Conservation (phyloP, 2,329 filamentous ascomycete species). For the Plectosphaerella plurivora region DNA sequence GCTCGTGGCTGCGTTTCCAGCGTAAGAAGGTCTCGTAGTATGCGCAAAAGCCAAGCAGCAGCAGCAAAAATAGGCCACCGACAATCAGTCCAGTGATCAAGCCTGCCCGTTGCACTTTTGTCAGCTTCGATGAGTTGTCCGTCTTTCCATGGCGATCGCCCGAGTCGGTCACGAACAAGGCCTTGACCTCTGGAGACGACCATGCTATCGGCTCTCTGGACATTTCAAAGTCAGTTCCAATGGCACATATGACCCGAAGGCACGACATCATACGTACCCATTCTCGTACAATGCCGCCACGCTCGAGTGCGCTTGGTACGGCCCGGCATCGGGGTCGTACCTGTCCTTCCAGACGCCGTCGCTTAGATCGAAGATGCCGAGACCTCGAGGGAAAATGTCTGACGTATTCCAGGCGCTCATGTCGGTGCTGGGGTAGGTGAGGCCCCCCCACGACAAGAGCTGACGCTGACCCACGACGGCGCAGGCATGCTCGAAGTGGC, state of each 20-base stretch:
- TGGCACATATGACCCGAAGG: fast-evolving
- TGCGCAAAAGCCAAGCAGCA: no score
- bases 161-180: background rate
- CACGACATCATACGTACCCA: background rate
- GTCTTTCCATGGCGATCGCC: background rate
- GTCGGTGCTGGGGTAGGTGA: background rate
- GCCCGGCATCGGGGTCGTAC: conserved; percentile 5
- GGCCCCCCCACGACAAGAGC: conserved; percentile 8
- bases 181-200: conserved; percentile 4
- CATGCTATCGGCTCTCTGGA: conserved; percentile 1
- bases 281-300: conserved; percentile 7
- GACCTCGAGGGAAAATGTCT: conserved; percentile 7
- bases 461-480: conserved; percentile 8
- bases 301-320: conserved; percentile 2
- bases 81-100: no score
- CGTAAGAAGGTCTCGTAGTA: no score
- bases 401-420: background rate
- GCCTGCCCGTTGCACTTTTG: no score
- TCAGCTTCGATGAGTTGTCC: no score
- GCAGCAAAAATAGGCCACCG: no score
- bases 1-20: no score
- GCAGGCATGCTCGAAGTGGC: conserved; percentile 7
- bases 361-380: conserved; percentile 10
- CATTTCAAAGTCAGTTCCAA: background rate
- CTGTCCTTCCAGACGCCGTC: conserved; percentile 5